Percentiles rank a stretch among this genome's conserved stretches.
phyloP scores from a whole-genome alignment of 345 rosid species.

The Leavenworthia alabamica region DNA sequence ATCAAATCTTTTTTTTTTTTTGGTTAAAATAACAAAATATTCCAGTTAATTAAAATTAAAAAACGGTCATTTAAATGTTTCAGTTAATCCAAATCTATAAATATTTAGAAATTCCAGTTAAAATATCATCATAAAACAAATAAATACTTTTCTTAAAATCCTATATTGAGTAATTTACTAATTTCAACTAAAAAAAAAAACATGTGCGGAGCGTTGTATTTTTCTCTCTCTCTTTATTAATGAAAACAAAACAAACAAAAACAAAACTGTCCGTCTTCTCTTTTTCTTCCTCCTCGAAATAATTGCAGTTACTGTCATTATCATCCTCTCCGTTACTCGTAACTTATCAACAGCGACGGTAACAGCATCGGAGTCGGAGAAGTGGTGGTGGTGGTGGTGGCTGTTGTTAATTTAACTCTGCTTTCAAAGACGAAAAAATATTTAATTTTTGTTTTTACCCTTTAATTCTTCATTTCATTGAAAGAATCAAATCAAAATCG shows the following conservation, averaged over 20 bases:
- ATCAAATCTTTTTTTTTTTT: no score
- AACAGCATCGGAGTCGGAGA: constrained; percentile 22
- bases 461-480: background rate
- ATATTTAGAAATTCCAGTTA: background rate
- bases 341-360: constrained; percentile 17
- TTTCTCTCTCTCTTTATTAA: background rate
- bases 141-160: background rate
- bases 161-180: constrained; percentile 25
- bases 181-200: constrained; percentile 16
- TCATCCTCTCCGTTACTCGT: constrained; percentile 14
- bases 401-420: background rate
- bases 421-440: no score
- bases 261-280: background rate
- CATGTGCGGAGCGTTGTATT: constrained; percentile 21
- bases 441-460: no score
- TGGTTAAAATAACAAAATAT: no score
- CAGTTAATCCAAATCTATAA: no score
- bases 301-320: background rate
- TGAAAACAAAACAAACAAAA: background rate
- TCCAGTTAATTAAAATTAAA: no score
- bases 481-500: background rate
- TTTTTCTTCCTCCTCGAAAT: background rate
- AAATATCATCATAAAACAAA: background rate
- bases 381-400: constrained; percentile 1
- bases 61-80: no score